Conservation (phyloP, 202 grass and related monocot genomes). For the Panicum virgatum region DNA sequence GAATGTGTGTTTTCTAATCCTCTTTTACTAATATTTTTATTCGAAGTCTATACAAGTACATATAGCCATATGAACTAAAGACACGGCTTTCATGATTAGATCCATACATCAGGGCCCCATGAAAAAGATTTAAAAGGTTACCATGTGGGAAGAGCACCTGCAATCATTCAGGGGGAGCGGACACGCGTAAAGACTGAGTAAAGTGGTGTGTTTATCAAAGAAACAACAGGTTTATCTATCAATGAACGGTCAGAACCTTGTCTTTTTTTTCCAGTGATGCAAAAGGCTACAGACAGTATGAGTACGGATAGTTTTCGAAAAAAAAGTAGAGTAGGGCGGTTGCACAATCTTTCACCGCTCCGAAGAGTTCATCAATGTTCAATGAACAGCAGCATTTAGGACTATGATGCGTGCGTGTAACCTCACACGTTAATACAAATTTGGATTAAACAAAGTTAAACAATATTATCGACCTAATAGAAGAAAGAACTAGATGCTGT, state of each 20-base stretch:
- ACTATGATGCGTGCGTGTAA: neutral
- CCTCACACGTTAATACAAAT: neutral
- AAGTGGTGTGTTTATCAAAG: slow-evolving; percentile 12
- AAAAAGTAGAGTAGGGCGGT: no score
- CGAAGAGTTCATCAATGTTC: neutral
- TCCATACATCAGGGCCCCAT: slow-evolving; percentile 39
- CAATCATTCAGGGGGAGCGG: slow-evolving; percentile 43
- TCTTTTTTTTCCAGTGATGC: neutral
- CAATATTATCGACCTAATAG: neutral
- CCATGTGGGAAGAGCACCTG: slow-evolving; percentile 50
- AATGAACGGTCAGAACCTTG: slow-evolving; percentile 37
- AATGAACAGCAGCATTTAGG: neutral
- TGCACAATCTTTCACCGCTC: neutral
- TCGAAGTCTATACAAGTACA: neutral
- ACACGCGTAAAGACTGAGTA: slow-evolving; percentile 33
- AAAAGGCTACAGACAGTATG: neutral
- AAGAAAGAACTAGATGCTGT: neutral
- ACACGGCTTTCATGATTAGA: slow-evolving; percentile 54
- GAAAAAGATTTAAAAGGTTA: slow-evolving; percentile 21
- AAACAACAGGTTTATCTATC: slow-evolving; percentile 19
- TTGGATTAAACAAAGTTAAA: neutral
- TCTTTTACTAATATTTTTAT: slow-evolving; percentile 9
- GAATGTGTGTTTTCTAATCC: slow-evolving; percentile 4
- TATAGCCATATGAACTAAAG: slow-evolving; percentile 27
- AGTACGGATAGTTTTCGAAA: no score